Conservation (phyloP, 805 yeast species). For the Wickerhamiella qilinensis region DNA sequence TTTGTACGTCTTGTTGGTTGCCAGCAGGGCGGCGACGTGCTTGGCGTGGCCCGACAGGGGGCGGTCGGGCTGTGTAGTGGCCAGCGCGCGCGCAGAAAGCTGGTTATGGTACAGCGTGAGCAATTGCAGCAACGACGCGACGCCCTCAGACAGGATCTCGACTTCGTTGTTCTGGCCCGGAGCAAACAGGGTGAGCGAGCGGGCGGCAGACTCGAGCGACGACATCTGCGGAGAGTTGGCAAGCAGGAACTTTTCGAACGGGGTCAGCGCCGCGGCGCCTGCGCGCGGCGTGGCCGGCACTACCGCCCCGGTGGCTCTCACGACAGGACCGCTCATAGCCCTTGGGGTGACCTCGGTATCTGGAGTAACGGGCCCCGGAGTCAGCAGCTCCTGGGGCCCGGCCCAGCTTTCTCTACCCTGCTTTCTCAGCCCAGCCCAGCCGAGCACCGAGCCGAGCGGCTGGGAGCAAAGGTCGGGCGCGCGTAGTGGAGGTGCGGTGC, state of each 20-base stretch:
- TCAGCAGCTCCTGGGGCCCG: too few relatives aligned
- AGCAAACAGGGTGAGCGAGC: slow-evolving; percentile 21
- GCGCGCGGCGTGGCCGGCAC: not conserved
- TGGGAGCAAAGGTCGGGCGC: too few relatives aligned
- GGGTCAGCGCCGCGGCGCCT: not conserved
- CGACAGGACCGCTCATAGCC: too few relatives aligned
- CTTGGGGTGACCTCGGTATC: too few relatives aligned
- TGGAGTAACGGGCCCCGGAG: too few relatives aligned
- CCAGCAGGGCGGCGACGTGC: slow-evolving; percentile 9
- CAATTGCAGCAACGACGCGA: slow-evolving; percentile 20
- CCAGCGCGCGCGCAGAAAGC: slow-evolving; percentile 19
- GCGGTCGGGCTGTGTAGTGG: slow-evolving; percentile 1
- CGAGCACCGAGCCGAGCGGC: too few relatives aligned
- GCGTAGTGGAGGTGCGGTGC: too few relatives aligned
- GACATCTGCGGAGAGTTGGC: slow-evolving; percentile 23
- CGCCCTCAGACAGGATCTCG: slow-evolving; percentile 24
- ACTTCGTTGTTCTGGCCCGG: slow-evolving; percentile 27
- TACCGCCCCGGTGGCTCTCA: not conserved
- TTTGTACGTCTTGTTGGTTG: slow-evolving; percentile 13
- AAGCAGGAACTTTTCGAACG: slow-evolving; percentile 20
- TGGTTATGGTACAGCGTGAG: slow-evolving; percentile 25
- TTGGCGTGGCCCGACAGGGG: slow-evolving; percentile 7
- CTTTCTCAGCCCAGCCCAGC: too few relatives aligned
- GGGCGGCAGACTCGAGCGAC: slow-evolving; percentile 23
- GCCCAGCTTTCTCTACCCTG: too few relatives aligned